These are phyloP conservation scores for Ophiostoma quercus DNA, from an alignment of 2,329 filamentous ascomycete genomes.

Conservation along the genomic window DNA sequence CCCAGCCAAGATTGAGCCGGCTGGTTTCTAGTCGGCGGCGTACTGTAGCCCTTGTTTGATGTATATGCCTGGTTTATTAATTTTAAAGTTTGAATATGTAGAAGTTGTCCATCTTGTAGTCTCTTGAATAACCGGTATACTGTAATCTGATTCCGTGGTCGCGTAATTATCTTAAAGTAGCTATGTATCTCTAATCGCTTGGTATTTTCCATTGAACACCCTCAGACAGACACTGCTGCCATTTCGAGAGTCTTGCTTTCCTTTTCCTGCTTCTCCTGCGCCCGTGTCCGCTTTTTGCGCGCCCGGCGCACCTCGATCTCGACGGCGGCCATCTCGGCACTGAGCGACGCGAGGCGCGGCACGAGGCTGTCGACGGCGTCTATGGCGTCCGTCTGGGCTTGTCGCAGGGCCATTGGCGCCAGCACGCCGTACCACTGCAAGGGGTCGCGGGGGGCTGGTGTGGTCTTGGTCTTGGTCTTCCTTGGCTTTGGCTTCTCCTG, in stretches of 20 bases:
- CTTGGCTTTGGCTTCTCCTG: not conserved
- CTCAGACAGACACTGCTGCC: not conserved
- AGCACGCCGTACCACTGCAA: constrained; percentile 54
- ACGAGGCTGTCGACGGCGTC: constrained; percentile 53
- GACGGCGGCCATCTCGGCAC: constrained; percentile 55
- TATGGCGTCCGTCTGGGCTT: constrained; percentile 56
- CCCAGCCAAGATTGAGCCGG: constrained; percentile 47
- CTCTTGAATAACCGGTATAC: not conserved
- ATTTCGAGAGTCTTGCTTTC: not conserved
- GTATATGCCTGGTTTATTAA: not conserved
- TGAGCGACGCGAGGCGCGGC: constrained; percentile 52
- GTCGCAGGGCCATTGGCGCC: constrained; percentile 47
- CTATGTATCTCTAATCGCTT: not conserved
- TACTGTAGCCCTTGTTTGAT: not conserved
- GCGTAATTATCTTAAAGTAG: not conserved
- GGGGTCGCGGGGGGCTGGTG: constrained; percentile 43
- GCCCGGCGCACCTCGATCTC: constrained; percentile 65
- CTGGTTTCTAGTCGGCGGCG: constrained; percentile 27
- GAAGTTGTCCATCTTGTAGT: not conserved
- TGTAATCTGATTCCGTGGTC: not conserved
- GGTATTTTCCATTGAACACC: too few species aligned
- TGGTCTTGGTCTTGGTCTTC: constrained; percentile 13
- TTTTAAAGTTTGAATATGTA: not conserved
- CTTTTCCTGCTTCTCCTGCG: constrained; percentile 15
- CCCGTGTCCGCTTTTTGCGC: constrained; percentile 48